These are phyloP conservation scores for Cutaneotrichosporon arboriforme DNA, from an alignment of 1,284 basidiomycete species.

Conservation along the genomic window DNA sequence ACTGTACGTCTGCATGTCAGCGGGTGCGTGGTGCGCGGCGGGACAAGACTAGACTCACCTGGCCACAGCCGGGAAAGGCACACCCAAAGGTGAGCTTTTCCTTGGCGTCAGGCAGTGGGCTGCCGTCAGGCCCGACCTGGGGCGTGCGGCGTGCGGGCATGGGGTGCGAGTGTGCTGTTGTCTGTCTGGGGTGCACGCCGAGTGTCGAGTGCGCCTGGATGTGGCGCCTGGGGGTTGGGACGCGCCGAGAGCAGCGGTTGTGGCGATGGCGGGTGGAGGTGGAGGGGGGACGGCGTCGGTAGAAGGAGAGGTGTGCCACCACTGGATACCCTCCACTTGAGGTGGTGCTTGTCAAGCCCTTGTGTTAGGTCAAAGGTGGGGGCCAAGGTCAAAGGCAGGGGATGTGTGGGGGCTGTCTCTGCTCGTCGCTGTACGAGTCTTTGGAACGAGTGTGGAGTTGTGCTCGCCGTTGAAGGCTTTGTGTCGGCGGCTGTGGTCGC, in stretches of 20 bases:
- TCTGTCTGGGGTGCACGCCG: background rate
- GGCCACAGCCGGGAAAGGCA: slow-evolving; percentile 41
- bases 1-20: slow-evolving; percentile 38
- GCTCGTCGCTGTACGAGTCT: background rate
- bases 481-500: no score
- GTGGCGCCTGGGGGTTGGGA: no score
- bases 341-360: background rate
- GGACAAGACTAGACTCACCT: slow-evolving; percentile 24
- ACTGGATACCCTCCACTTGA: background rate
- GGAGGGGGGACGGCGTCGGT: background rate
- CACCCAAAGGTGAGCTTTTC: slow-evolving; percentile 45
- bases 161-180: background rate
- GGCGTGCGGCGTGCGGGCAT: slow-evolving; percentile 21
- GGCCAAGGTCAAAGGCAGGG: background rate
- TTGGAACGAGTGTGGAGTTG: background rate
- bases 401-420: background rate
- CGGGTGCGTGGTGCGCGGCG: background rate
- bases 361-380: background rate
- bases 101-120: slow-evolving; percentile 27
- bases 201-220: no score
- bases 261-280: background rate
- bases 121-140: slow-evolving; percentile 15
- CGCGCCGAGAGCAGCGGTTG: background rate
- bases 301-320: no score
- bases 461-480: no score